Base-by-base conservation (phyloP, 305 asterid genomes). In the Fraxinus floribunda region DNA sequence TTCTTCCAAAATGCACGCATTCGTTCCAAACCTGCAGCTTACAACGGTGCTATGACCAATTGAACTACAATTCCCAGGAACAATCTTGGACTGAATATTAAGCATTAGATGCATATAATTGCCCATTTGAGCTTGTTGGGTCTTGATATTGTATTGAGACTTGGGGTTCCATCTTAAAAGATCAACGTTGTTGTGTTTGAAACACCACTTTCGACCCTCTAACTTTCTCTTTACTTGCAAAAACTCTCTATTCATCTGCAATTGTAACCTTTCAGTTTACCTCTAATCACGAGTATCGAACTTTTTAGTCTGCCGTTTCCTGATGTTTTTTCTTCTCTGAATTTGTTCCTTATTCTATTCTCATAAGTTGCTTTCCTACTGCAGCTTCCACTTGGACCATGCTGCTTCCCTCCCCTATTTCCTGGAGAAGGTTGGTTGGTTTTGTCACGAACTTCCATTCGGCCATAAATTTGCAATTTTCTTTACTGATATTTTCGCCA, bases 321-420 rank as follows among this genome's bases (percentile, higher is more conserved):
- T 35, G 75, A 78, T 74, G 79, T 73, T 83, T 62, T 52, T 72
- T 81, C 35, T 75, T 46, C 38, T 16, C 72, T 75, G 41, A 36
- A 30, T 79, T 32, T 77, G 39, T 36, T 79, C 44, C 39, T 78
- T 13, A 44, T 82, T 82, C 26, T 77, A 84, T 29, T 10, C 71
- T 38, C 36, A 70, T 71, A 68, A 81, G 83, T 66, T 64, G 35
- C 78, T 84, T 73, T 81, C 72, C 60, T 15, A 46, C 55, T 84
- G 88, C 94, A 96, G 99, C 89, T 96, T 94, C 91, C 99, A 96
- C 92, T 91, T 96, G 93, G 99, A 96, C 89, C 99, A 96, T 91
- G 98, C 99, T 81, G 99, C 99, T 83, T 96, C 98, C 32, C 98
- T 96, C 87, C 99, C 98, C 49, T 96, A 94, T 91, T 96, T 96